Percentiles rank a stretch among this genome's conserved stretches.
phyloP scores from a whole-genome alignment of 176 grass and related monocot genomes.

The Tillandsia leiboldiana region DNA sequence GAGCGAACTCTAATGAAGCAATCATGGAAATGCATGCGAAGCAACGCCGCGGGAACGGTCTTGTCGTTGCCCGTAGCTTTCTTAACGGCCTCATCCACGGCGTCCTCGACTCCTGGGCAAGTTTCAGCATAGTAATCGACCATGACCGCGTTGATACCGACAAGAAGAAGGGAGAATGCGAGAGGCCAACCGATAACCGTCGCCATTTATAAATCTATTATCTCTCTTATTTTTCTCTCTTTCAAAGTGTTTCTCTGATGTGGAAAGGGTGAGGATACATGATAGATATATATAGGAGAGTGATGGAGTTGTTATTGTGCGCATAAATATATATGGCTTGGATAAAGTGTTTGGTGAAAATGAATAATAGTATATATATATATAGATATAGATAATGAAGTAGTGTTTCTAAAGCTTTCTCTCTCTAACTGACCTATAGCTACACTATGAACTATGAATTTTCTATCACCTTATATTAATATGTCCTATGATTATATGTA shows the following conservation, averaged over 20 bases:
- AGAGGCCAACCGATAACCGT: background rate
- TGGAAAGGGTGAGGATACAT: background rate
- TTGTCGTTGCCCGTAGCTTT: constrained; percentile 48
- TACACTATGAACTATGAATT: background rate
- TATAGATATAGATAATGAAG: background rate
- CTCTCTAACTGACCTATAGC: background rate
- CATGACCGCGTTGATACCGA: constrained; percentile 38
- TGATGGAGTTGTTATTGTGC: background rate
- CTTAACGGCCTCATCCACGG: constrained; percentile 44
- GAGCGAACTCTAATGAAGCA: constrained; percentile 69
- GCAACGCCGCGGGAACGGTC: constrained; percentile 60
- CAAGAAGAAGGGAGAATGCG: background rate
- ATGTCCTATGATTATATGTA: background rate
- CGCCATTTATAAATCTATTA: background rate
- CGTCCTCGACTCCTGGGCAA: constrained; percentile 55
- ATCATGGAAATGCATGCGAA: constrained; percentile 92
- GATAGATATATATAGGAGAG: background rate
- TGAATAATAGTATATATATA: background rate
- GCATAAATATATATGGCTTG: background rate
- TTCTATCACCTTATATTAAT: background rate
- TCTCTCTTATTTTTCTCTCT: background rate
- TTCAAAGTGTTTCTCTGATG: background rate
- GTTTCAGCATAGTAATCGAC: constrained; percentile 47
- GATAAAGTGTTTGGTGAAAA: background rate
- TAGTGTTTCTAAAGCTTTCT: background rate